phyloP scores from a whole-genome alignment of 768 basidiomycete species.

The Lactarius sanguifluus region DNA sequence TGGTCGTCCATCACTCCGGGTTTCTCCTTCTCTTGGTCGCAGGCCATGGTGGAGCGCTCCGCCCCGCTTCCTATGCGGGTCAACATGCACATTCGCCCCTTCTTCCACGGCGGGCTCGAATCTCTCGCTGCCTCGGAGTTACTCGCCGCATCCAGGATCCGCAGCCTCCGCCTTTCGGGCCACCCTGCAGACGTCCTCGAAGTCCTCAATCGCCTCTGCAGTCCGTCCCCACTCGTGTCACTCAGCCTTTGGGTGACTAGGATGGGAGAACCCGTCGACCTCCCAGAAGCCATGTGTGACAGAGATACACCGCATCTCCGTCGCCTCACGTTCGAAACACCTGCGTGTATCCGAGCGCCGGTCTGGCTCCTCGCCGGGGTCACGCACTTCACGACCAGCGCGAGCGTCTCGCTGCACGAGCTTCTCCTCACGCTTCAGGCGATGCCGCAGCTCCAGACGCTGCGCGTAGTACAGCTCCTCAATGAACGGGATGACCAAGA shows the following conservation, averaged over 20 bases:
- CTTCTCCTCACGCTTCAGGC: slow-evolving; percentile 5
- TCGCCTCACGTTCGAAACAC: slow-evolving; percentile 8
- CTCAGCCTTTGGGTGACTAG: slow-evolving; percentile 5
- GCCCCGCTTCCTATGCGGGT: slow-evolving; percentile 17
- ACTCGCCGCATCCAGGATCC: slow-evolving; percentile 14
- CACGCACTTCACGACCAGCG: slow-evolving; percentile 19
- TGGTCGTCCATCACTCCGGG: slow-evolving; percentile 20
- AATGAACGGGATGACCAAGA: too few species aligned
- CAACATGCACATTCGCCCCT: slow-evolving; percentile 11
- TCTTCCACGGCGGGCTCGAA: slow-evolving; percentile 3
- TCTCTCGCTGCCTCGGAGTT: neutral
- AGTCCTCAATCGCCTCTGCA: neutral
- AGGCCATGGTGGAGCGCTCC: slow-evolving; percentile 22
- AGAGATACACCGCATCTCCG: slow-evolving; percentile 12
- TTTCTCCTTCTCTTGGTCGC: slow-evolving; percentile 18
- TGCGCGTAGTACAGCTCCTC: slow-evolving; percentile 2
- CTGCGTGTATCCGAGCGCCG: slow-evolving; percentile 9
- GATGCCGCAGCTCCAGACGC: slow-evolving; percentile 18
- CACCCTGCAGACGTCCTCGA: slow-evolving; percentile 7
- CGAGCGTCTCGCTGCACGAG: neutral
- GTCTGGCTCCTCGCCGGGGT: slow-evolving; percentile 15
- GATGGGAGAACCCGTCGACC: neutral
- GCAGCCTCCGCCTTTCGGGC: slow-evolving; percentile 18
- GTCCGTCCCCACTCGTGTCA: slow-evolving; percentile 12
- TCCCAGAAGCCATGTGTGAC: slow-evolving; percentile 13